Conservation (phyloP, 805 yeast species). For the Grigorovia yakushimaensis region DNA sequence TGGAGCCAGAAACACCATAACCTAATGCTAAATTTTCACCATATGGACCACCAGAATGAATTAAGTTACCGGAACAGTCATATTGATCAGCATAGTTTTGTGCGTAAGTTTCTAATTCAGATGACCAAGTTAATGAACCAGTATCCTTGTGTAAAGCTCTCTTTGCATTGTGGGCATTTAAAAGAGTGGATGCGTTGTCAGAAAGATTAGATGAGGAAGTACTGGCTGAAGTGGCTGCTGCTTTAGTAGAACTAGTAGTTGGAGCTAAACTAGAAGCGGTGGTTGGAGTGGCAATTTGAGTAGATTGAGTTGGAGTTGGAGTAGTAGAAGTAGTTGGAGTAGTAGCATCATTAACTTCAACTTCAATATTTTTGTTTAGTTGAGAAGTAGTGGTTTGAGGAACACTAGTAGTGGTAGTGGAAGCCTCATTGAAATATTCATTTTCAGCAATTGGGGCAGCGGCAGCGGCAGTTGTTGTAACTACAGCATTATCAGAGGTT, state of each 20-base stretch:
- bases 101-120: conserved; percentile 38
- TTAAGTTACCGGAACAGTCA: conserved; percentile 46
- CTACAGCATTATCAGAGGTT: conserved; percentile 6
- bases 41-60: conserved; percentile 47
- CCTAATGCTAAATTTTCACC: conserved; percentile 63
- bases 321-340: conserved; percentile 1
- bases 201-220: conserved; percentile 9
- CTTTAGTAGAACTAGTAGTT: conserved; percentile 5
- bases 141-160: conserved; percentile 37
- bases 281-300: conserved; percentile 7
- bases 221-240: conserved; percentile 4
- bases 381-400: conserved; percentile 3
- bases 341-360: neutral
- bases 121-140: conserved; percentile 40
- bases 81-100: conserved; percentile 39
- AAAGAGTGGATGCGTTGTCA: conserved; percentile 31
- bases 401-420: conserved; percentile 4
- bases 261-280: conserved; percentile 6
- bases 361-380: neutral
- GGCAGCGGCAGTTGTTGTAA: conserved; percentile 7
- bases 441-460: conserved; percentile 5
- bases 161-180: conserved; percentile 53
- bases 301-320: neutral
- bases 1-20: conserved; percentile 41
- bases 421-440: neutral